Evolutionary conservation across 2,329 filamentous ascomycete genomes (phyloP), one percentile per base, ranked within the genome.

Genomic region (Mycogone perniciosa): DNA sequence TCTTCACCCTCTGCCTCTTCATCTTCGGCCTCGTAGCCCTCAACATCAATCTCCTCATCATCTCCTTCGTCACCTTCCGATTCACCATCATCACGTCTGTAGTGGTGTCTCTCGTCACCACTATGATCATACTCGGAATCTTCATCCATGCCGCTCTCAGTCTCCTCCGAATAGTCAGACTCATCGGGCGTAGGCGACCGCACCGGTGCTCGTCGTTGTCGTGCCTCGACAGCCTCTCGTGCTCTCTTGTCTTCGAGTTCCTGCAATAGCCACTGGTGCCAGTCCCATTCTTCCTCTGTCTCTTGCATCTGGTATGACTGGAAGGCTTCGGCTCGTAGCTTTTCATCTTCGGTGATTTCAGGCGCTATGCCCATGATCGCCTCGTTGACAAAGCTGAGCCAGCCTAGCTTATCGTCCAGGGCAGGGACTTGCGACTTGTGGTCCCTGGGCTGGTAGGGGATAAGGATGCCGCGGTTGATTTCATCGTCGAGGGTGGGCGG

Each of bases 381-480:
- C 8, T 56, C 44, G 33, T 60, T 58, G 52, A 62, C 56, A 37
- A 65, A 68, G 41, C 54, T 49, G 6, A 27, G 31, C 67, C 65
- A 68, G 42, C 46, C 60, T 2, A 44, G 26, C 0, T 33, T 27
- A 48, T 67, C 61, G 30, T 59, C 13, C 1, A 53, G 39, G 2
- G 20, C 50, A 6, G 60, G 62, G 3, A 56, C 56, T 20, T 51
- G 30, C 41, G 38, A 33, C 6, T 46, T 35, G 9, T 48, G 40
- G 31, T 52, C 44, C 9, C 52, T 52, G 5, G 49, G 44, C 41
- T 52, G 57, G 31, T 56, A 58, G 27, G 56, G 57, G n/a, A 68
- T 50, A 31, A 65, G 61, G 51, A 55, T 66, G 10, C 67, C 68
- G 13, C 67, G 61, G 31, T 56, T 55, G 29, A 68, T 65, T 39